A percentile compares a stretch with the other conserved stretches of the same genome.
Evolutionary conservation across 129 eudicot genomes (phyloP).

Genomic region (Artemisia argyi): DNA sequence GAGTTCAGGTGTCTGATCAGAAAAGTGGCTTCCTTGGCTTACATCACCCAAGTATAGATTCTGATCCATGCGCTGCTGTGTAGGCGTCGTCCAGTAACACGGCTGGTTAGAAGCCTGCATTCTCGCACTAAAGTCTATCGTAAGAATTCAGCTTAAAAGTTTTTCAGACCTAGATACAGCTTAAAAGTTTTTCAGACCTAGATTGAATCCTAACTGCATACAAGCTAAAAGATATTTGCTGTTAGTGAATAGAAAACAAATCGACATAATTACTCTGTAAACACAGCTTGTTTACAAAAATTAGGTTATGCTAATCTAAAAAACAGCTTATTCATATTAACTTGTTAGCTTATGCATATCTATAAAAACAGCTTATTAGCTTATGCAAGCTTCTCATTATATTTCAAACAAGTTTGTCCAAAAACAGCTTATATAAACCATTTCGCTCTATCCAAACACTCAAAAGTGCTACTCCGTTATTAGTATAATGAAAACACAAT

Average conservation of each 20-base stretch:
- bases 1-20: slow-evolving; percentile 16
- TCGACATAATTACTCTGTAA: too few species aligned
- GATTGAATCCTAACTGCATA: slow-evolving; percentile 13
- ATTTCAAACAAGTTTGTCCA: too few species aligned
- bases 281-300: not conserved
- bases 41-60: slow-evolving; percentile 23
- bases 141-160: not conserved
- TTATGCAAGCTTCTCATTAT: too few species aligned
- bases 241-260: not conserved
- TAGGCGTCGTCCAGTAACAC: slow-evolving; percentile 30
- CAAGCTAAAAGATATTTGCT: not conserved
- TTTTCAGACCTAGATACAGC: slow-evolving; percentile 9
- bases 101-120: slow-evolving; percentile 44
- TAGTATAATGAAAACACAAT: too few species aligned
- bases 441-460: too few species aligned
- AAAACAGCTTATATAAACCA: too few species aligned
- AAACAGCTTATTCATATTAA: too few species aligned
- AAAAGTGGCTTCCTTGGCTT: slow-evolving; percentile 37
- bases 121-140: not conserved
- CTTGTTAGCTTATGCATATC: too few species aligned
- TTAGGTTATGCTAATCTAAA: too few species aligned
- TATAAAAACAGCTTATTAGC: too few species aligned
- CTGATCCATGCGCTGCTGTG: slow-evolving; percentile 26
- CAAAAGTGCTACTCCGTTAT: too few species aligned
- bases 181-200: not conserved